Evolutionary conservation across 1,284 basidiomycete genomes (phyloP), one percentile per base, ranked within the genome.

Genomic region (Takashimella tepidaria): DNA sequence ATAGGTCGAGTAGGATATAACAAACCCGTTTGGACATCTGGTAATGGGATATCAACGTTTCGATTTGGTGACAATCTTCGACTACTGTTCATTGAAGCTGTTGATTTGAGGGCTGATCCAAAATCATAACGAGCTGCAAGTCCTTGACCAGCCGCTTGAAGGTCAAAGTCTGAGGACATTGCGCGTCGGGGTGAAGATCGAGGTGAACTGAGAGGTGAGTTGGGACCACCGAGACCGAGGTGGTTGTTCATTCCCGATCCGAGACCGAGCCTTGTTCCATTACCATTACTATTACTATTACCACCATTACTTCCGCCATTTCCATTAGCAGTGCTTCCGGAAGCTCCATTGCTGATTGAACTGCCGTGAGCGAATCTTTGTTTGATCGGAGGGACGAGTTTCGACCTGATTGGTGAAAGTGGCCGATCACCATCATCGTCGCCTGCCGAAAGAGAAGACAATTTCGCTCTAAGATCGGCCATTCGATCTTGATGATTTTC

Each of bases 111-210:
- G 8, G 78, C 77, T 5, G 75, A 67, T 41, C 77, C 76, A 66
- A 81, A 81, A 66, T 81, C 79, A 69, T 82, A 82, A 47, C 75
- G 61, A 24, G 66, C 70, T 19, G 70, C 69, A n/a, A 71, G 64
- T 49, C 49, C 71, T 47, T 41, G 66, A 53, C 58, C 69, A 60
- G 59, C 60, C 37, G 49, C 67, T 11, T 61, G 59, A 5, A 61
- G 50, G 45, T 63, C 58, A 70, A 65, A 12, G 66, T 66, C 31
- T 8, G 31, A 37, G 10, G 31, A 41, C 66, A 37, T 68, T 22
- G 54, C 55, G 11, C 64, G 64, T 20, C 50, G 43, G 11, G 46
- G 46, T 22, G 41, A 27, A 21, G 27, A 24, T 11, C 49, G 56
- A 3, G 52, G 50, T 26, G 69, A 62, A 41, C 65, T 65, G 25